Base-by-base conservation (phyloP, 2,329 filamentous ascomycete species). In the Pyrenochaeta sp. region DNA sequence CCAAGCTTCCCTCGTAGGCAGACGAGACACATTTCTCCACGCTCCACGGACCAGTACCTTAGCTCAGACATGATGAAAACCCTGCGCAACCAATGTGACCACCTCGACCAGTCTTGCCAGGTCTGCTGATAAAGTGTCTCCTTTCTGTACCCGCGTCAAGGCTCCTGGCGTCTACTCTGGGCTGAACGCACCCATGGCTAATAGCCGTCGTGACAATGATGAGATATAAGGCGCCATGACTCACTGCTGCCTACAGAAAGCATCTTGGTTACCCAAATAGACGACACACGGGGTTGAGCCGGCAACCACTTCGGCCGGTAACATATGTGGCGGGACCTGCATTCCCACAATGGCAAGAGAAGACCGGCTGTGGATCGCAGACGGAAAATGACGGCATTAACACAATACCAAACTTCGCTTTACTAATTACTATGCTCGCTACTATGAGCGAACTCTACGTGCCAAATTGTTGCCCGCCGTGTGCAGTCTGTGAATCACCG, bases 121-220 rank as follows among this genome's bases (percentile, higher is more conserved):
- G 54, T 60, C 62, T 61, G 60, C 58, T 65, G 62, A 63, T 48
- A 60, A 35, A 62, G 65, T 60, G 65, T 60, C 35, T 28, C 18
- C 39, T 34, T 34, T 39, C 41, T 42, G 45, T 47, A n/a, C n/a
- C 31, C 51, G 49, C 50, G 26, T 44, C n/a, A 30, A 41, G 19
- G 22, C 27, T 20, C 44, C 28, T 45, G 50, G 47, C 44, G 44
- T 48, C 48, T 50, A 15, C 37, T 17, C 7, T 17, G 13, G 18
- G 30, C 35, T 28, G 42, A 28, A 42, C 51, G 37, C 41, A 42
- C 40, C 32, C 42, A 35, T 21, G 43, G 37, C 48, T 41, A 53
- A 43, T 43, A 35, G 44, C 20, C 28, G 27, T 41, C 15, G 19
- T 31, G 15, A 49, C 52, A 39, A 39, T 41, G 31, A 36, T 29